Conservation (phyloP, 768 basidiomycete genomes). For the Mycena chlorophos region DNA sequence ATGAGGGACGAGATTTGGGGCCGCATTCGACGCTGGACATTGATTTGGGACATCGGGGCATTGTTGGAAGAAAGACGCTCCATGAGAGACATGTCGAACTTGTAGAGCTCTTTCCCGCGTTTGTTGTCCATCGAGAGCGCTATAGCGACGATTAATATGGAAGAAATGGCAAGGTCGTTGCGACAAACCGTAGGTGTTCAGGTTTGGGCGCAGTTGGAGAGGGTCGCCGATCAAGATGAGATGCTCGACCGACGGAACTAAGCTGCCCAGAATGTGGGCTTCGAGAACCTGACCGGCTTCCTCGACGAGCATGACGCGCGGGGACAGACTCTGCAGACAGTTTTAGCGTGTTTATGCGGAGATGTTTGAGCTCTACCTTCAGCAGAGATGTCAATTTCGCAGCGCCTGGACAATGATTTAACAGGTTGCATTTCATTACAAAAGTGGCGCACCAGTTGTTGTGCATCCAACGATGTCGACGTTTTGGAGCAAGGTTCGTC, state of each 20-base stretch:
- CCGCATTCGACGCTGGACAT: slow-evolving; percentile 76
- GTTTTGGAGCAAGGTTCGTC: slow-evolving; percentile 52
- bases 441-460: slow-evolving; percentile 68
- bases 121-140: slow-evolving; percentile 68
- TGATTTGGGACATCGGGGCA: slow-evolving; percentile 66
- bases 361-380: slow-evolving; percentile 38
- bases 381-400: slow-evolving; percentile 63
- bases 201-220: slow-evolving; percentile 66
- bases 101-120: slow-evolving; percentile 55
- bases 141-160: slow-evolving; percentile 26
- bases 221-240: slow-evolving; percentile 83
- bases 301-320: slow-evolving; percentile 68
- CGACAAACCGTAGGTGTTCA: slow-evolving; percentile 60
- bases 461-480: slow-evolving; percentile 75
- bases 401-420: slow-evolving; percentile 46
- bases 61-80: slow-evolving; percentile 62
- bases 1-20: slow-evolving; percentile 65
- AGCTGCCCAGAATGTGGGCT: slow-evolving; percentile 65
- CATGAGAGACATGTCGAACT: slow-evolving; percentile 75
- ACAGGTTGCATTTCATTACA: too few species aligned
- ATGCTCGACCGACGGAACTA: slow-evolving; percentile 69
- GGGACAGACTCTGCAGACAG: slow-evolving; percentile 50
- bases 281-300: slow-evolving; percentile 84
- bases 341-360: slow-evolving; percentile 1
- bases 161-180: not conserved